phyloP scores from a whole-genome alignment of 78 protist genomes.

The Tieghemostelium lacteum region DNA sequence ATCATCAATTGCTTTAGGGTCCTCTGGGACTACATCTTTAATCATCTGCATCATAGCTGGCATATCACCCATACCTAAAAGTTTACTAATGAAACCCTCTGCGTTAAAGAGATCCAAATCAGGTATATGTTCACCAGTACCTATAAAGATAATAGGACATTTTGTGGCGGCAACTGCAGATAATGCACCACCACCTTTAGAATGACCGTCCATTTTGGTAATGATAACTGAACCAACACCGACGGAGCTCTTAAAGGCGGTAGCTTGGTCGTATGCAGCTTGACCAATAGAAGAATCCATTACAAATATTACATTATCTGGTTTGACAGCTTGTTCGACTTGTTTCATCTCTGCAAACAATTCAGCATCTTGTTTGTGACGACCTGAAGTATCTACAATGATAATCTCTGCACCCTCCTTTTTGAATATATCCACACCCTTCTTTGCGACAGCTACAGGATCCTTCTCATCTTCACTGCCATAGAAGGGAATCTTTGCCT shows the following conservation, averaged over 20 bases:
- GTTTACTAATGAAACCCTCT: constrained; percentile 87
- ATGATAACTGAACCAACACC: constrained; percentile 96
- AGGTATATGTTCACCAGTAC: constrained; percentile 94
- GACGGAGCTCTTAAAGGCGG: constrained; percentile 85
- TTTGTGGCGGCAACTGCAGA: constrained; percentile 96
- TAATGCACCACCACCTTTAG: constrained; percentile 99
- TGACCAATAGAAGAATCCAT: constrained; percentile 98
- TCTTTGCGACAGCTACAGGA: constrained; percentile 95
- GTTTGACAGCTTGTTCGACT: constrained; percentile 87
- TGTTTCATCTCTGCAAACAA: constrained; percentile 98
- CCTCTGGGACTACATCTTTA: constrained; percentile 83
- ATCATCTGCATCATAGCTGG: constrained; percentile 79
- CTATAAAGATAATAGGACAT: constrained; percentile 97
- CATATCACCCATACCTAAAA: constrained; percentile 97
- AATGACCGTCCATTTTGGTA: constrained; percentile 99
- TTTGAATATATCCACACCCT: constrained; percentile 95
- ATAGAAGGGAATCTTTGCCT: constrained; percentile 95
- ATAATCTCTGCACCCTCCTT: constrained; percentile 94
- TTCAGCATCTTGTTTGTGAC: constrained; percentile 98
- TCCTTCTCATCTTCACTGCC: constrained; percentile 94
- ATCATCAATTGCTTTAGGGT: constrained; percentile 25
- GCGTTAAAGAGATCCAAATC: constrained; percentile 94
- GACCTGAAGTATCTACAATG: constrained; percentile 98
- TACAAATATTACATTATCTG: constrained; percentile 97
- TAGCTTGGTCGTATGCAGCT: constrained; percentile 95